These are phyloP conservation scores for Lentinus tigrinus DNA, from an alignment of 768 basidiomycete species.

Conservation along the genomic window DNA sequence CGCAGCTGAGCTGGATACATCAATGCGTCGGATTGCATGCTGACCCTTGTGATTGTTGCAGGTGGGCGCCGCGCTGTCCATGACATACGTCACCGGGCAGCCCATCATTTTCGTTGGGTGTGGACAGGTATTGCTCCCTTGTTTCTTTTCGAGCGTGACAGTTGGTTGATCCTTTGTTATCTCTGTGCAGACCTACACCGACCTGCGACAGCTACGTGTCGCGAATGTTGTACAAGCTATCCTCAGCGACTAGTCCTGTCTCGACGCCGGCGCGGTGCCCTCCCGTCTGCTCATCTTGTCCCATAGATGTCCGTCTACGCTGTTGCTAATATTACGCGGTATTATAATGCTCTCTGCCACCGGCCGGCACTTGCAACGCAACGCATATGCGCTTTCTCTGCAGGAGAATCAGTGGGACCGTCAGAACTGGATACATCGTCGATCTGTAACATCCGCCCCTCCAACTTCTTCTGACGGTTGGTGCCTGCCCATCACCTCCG, in stretches of 20 bases:
- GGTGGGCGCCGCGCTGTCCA: conserved; percentile 97
- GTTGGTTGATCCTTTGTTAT: neutral
- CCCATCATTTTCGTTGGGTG: conserved; percentile 98
- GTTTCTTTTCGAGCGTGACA: neutral
- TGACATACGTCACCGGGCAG: conserved; percentile 99
- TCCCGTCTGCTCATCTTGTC: neutral
- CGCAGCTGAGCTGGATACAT: too few relatives aligned
- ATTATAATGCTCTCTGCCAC: neutral
- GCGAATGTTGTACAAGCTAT: conserved; percentile 93
- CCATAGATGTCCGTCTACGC: neutral
- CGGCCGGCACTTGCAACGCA: neutral
- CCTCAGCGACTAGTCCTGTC: conserved; percentile 58
- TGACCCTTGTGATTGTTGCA: conserved; percentile 28
- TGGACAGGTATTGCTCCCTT: conserved; percentile 66
- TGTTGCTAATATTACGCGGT: neutral
- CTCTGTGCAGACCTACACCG: conserved; percentile 82
- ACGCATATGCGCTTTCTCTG: neutral
- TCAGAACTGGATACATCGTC: neutral
- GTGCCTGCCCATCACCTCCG: neutral
- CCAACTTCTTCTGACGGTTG: too few relatives aligned
- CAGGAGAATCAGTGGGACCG: neutral
- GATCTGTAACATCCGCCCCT: neutral
- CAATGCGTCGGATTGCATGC: too few relatives aligned
- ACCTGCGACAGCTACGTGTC: conserved; percentile 87
- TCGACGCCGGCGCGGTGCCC: neutral